Conservation (phyloP, 179 eudicot species). For the Carnegiea gigantea region DNA sequence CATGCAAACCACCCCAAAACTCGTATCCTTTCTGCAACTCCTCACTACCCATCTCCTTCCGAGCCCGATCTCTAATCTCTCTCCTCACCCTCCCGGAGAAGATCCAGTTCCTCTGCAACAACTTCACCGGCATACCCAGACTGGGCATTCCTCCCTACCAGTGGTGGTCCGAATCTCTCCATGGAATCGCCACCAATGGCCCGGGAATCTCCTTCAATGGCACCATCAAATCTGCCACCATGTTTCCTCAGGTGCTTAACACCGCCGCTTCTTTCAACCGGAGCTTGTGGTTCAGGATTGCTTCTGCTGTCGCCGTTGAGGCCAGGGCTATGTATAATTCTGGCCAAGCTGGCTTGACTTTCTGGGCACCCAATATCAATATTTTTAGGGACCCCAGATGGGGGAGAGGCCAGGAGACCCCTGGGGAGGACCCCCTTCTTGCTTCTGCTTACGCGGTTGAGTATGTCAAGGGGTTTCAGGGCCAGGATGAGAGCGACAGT, state of each 20-base stretch:
- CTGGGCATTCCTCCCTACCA: conserved; percentile 70
- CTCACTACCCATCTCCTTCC: conserved; percentile 36
- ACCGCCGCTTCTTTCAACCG: conserved; percentile 64
- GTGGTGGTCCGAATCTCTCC: conserved; percentile 98
- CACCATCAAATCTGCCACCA: conserved; percentile 56
- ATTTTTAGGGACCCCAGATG: conserved; percentile 96
- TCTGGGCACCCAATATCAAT: conserved; percentile 88
- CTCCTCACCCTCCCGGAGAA: conserved; percentile 67
- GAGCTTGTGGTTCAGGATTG: conserved; percentile 54
- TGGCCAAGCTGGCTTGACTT: conserved; percentile 90
- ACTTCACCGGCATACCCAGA: conserved; percentile 50
- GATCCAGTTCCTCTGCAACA: conserved; percentile 60
- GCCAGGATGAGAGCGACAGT: conserved; percentile 11
- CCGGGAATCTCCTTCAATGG: conserved; percentile 79
- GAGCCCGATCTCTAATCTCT: conserved; percentile 56
- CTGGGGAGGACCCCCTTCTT: conserved; percentile 88
- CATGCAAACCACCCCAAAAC: conserved; percentile 59
- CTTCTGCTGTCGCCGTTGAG: conserved; percentile 61
- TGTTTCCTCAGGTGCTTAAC: conserved; percentile 75
- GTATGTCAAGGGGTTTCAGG: conserved; percentile 78
- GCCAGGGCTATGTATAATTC: conserved; percentile 79
- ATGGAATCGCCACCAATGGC: conserved; percentile 76
- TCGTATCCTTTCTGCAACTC: conserved; percentile 68
- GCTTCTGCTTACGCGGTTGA: conserved; percentile 53
- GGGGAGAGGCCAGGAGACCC: conserved; percentile 97